These are phyloP conservation scores for Ceratobasidium sp. DNA, from an alignment of 1,284 basidiomycete genomes.

Conservation along the genomic window DNA sequence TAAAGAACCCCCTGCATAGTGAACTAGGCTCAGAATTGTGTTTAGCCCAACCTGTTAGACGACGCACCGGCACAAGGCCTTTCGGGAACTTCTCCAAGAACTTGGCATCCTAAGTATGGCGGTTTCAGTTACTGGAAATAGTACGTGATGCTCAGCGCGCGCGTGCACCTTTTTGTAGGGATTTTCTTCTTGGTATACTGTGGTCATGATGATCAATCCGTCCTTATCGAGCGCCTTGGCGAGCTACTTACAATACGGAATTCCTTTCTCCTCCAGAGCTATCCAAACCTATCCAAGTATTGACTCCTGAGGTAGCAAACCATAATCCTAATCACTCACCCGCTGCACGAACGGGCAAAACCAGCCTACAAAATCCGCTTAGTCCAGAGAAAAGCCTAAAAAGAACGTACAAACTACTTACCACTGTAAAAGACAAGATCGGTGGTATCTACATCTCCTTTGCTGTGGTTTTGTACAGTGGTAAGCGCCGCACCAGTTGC, in stretches of 20 bases:
- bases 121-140: background rate
- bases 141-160: background rate
- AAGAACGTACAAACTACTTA: background rate
- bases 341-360: constrained; percentile 45
- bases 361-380: constrained; percentile 43
- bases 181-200: constrained; percentile 45
- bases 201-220: background rate
- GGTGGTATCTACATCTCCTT: constrained; percentile 31
- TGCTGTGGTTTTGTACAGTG: constrained; percentile 35
- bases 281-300: constrained; percentile 27
- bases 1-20: constrained; percentile 31
- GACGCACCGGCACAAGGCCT: constrained; percentile 38
- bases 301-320: background rate
- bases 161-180: constrained; percentile 38
- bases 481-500: constrained; percentile 35
- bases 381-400: background rate
- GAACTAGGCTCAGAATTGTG: background rate
- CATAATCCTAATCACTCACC: background rate
- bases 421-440: constrained; percentile 44
- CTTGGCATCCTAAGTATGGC: constrained; percentile 22
- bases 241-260: constrained; percentile 38
- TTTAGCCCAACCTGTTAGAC: background rate
- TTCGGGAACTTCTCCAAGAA: constrained; percentile 43
- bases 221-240: background rate
- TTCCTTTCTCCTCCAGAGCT: constrained; percentile 42